Evolutionary conservation across 2,329 filamentous ascomycete genomes (phyloP).

Genomic region (Ilyonectria mors-panacis): DNA sequence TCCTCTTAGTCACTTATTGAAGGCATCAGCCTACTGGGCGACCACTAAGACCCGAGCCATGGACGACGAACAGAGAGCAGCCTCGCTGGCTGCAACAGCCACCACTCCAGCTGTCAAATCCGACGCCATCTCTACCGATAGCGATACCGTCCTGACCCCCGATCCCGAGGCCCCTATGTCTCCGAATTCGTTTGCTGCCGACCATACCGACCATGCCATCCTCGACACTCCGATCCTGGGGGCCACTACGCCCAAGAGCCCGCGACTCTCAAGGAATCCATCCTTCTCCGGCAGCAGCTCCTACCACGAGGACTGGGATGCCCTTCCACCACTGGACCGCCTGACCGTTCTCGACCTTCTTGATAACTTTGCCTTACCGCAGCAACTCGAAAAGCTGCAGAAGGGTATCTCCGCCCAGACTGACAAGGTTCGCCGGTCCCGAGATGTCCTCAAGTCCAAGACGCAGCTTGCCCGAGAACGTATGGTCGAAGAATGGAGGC

Average conservation of each 20-base stretch:
- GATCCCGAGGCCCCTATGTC: slow-evolving; percentile 57
- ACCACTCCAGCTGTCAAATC: slow-evolving; percentile 38
- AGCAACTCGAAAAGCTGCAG: slow-evolving; percentile 92
- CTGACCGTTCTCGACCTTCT: slow-evolving; percentile 93
- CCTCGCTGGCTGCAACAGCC: slow-evolving; percentile 24
- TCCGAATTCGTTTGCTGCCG: slow-evolving; percentile 59
- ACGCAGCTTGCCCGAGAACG: slow-evolving; percentile 86
- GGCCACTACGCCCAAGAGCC: slow-evolving; percentile 63
- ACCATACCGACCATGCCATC: slow-evolving; percentile 60
- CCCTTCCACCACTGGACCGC: slow-evolving; percentile 89
- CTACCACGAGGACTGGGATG: slow-evolving; percentile 91
- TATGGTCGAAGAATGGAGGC: slow-evolving; percentile 93
- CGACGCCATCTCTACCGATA: slow-evolving; percentile 46
- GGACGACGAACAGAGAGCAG: slow-evolving; percentile 47
- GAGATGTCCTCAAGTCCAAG: slow-evolving; percentile 83
- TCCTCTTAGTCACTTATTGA: neutral
- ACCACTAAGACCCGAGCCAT: slow-evolving; percentile 31
- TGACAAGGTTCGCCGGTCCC: slow-evolving; percentile 86
- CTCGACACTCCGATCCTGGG: slow-evolving; percentile 67
- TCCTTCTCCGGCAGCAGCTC: slow-evolving; percentile 89
- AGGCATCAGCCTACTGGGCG: neutral
- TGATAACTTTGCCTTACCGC: slow-evolving; percentile 91
- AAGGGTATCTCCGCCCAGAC: slow-evolving; percentile 86
- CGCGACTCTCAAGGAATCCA: slow-evolving; percentile 78
- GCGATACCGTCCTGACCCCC: slow-evolving; percentile 60